These are phyloP conservation scores for Macadamia integrifolia DNA, from an alignment of 164 flowering plant species.

Conservation along the genomic window DNA sequence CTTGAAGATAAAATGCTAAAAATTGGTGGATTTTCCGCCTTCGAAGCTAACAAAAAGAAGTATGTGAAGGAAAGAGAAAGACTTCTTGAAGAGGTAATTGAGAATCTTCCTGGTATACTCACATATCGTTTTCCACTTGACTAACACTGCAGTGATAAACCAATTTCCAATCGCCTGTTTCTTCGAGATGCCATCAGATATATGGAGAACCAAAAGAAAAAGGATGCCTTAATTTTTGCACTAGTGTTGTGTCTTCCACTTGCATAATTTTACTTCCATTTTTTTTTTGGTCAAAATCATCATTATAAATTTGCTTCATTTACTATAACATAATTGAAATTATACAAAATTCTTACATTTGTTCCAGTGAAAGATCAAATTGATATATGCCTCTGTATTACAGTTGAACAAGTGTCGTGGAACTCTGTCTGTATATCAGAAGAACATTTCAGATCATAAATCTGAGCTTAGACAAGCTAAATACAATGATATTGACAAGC, in stretches of 20 bases:
- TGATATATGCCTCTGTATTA: slow-evolving; percentile 3
- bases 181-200: background rate
- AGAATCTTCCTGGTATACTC: background rate
- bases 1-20: slow-evolving; percentile 60
- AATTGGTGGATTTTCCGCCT: slow-evolving; percentile 57
- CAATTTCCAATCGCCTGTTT: background rate
- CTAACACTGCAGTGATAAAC: background rate
- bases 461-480: slow-evolving; percentile 82
- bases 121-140: background rate
- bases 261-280: too few species aligned
- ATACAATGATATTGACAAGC: slow-evolving; percentile 90
- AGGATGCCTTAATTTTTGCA: too few species aligned
- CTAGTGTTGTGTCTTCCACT: too few species aligned
- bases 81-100: slow-evolving; percentile 79
- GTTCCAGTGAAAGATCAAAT: background rate
- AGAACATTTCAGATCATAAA: slow-evolving; percentile 67
- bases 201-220: too few species aligned
- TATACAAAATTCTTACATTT: too few species aligned
- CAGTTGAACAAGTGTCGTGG: slow-evolving; percentile 82
- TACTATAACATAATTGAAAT: too few species aligned
- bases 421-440: slow-evolving; percentile 79
- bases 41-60: slow-evolving; percentile 59
- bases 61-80: slow-evolving; percentile 69
- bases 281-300: too few species aligned
- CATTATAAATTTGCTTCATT: too few species aligned